These are phyloP conservation scores for Salix arbutifolia DNA, from an alignment of 345 rosid species.

Conservation along the genomic window DNA sequence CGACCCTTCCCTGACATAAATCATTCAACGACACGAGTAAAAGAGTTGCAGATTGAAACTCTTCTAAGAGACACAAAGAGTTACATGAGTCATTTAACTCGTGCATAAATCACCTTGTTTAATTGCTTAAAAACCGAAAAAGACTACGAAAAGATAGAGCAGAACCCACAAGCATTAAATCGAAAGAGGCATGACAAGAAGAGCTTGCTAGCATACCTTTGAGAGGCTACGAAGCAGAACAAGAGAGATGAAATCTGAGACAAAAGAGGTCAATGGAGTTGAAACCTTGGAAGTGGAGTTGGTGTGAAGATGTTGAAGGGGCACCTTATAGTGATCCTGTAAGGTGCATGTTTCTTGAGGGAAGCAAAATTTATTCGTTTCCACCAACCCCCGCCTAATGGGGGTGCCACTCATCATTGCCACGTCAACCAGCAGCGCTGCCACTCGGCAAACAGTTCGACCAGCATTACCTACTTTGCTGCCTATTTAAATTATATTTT, in stretches of 20 bases:
- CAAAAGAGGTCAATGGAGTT: neutral
- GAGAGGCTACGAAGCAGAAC: neutral
- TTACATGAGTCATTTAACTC: neutral
- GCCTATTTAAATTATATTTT: too few relatives aligned
- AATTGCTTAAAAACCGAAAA: neutral
- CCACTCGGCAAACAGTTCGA: neutral
- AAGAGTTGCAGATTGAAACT: neutral
- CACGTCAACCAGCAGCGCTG: slow-evolving; percentile 6
- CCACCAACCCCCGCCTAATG: slow-evolving; percentile 29
- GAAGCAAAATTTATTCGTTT: neutral
- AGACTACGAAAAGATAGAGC: neutral
- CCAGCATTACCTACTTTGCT: neutral
- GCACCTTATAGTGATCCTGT: neutral
- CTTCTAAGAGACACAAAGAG: neutral
- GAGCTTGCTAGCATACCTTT: neutral
- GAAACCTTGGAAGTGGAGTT: neutral
- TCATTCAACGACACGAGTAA: neutral
- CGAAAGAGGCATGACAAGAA: neutral
- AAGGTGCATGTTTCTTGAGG: neutral
- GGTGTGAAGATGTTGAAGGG: neutral
- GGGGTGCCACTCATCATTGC: neutral
- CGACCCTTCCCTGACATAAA: neutral
- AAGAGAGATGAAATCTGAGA: neutral
- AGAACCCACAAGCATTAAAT: neutral
- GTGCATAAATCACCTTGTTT: neutral